Base-by-base conservation (phyloP, 2,329 filamentous ascomycete species). In the Huntiella abstrusa region DNA sequence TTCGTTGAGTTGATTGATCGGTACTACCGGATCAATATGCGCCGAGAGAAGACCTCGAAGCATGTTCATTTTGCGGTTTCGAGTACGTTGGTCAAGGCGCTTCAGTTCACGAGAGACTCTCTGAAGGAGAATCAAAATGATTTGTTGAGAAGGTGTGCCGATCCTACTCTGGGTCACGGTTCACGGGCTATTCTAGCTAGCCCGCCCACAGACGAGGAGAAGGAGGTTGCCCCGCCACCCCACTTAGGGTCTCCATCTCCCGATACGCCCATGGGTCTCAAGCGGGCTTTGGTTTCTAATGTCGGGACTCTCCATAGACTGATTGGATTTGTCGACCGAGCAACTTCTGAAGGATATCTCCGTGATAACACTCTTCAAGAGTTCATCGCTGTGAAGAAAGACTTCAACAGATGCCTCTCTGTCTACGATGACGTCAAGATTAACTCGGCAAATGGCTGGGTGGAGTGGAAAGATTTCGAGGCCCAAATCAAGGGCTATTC, bases 261-360 rank as follows among this genome's bases (percentile, higher is more conserved):
- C 35, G 42, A 16, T 2, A 37, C 42, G 12, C 37, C 49, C 19
- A 34, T 34, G n/a, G 38, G 41, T 7, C 36, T 47, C 28, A 49
- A 34, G 33, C 40, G 22, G 10, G 48, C 34, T 6, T 37, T 34
- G 5, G 46, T 48, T 2, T 43, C 41, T 8, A 39, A 41, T n/a
- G 38, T 36, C 17, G 54, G 59, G 40, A 53, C 56, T 22, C 58
- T 56, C 4, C 54, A 66, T 11, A 53, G 41, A 13, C 48, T 49
- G n/a, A 40, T 49, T 4, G 28, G 48, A 35, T 37, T 33, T 10
- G 34, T 49, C n/a, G 41, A 49, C 33, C 32, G 22, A 12, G 33
- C 44, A 4, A 19, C 47, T 17, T 35, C 35, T 19, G 48, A 49
- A 13, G 48, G 48, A 5, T 4, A 43, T 12, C 41, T 49, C 12